A percentile compares a stretch with the other conserved stretches of the same genome.
Evolutionary conservation across 345 rosid species (phyloP).

Genomic region (Carallia pectinifolia): DNA sequence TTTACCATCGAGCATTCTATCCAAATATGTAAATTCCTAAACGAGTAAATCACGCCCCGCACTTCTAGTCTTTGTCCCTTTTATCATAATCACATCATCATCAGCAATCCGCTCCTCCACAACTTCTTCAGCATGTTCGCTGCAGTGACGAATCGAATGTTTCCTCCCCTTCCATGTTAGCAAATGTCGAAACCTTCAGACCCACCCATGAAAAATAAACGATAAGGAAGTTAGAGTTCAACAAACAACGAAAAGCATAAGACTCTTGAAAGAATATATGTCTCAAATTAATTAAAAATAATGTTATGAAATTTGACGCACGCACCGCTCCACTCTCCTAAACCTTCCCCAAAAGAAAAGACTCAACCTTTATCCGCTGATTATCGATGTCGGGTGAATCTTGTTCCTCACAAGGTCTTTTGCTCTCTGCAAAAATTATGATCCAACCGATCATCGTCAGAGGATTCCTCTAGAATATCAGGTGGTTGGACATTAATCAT

Average conservation of each 20-base stretch:
- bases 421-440: constrained; percentile 55
- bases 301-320: too few relatives aligned
- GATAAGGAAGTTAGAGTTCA: neutral
- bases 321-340: too few relatives aligned
- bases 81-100: too few relatives aligned
- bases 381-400: constrained; percentile 96
- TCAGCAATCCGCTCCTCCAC: constrained; percentile 94
- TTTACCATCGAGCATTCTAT: too few relatives aligned
- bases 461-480: constrained; percentile 1
- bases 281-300: too few relatives aligned
- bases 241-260: too few relatives aligned
- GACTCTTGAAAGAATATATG: too few relatives aligned
- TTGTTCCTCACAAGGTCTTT: constrained; percentile 95
- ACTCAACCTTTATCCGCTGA: constrained; percentile 87
- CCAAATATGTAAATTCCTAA: too few relatives aligned
- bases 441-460: constrained; percentile 5
- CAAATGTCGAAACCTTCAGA: constrained; percentile 86
- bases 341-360: neutral
- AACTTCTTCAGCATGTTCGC: constrained; percentile 89
- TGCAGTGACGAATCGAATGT: constrained; percentile 87
- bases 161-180: constrained; percentile 99
- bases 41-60: constrained; percentile 50
- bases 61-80: constrained; percentile 79
- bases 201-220: neutral
- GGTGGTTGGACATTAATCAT: neutral